Percentiles rank a stretch among this genome's conserved stretches.
Evolutionary conservation across 306 rosid species (phyloP).

Genomic region (Psophocarpus tetragonolobus): DNA sequence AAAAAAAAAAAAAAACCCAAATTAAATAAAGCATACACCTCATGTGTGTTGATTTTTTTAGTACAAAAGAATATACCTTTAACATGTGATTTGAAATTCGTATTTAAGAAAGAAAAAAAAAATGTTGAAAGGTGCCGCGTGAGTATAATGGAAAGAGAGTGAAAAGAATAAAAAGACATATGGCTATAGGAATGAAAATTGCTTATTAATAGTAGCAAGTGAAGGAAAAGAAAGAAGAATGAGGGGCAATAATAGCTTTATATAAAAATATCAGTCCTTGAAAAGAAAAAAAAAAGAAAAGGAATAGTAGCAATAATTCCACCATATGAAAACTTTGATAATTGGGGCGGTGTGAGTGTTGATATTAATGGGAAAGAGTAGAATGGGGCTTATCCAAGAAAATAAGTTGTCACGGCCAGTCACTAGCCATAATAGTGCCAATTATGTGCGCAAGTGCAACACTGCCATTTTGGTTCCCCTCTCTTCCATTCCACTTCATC

Average conservation of each 20-base stretch:
- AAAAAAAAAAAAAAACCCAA: neutral
- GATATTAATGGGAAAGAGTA: constrained; percentile 12
- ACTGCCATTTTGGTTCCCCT: constrained; percentile 35
- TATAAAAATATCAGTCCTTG: neutral
- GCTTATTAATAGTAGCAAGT: neutral
- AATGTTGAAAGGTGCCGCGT: neutral
- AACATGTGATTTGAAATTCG: neutral
- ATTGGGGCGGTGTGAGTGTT: neutral
- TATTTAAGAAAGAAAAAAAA: neutral
- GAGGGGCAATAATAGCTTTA: neutral
- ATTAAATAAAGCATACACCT: neutral
- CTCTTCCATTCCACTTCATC: constrained; percentile 31
- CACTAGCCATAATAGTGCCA: constrained; percentile 44
- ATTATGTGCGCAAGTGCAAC: constrained; percentile 37
- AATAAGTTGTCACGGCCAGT: constrained; percentile 24
- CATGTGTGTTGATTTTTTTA: neutral
- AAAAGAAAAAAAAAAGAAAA: neutral
- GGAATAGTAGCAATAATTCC: constrained; percentile 12
- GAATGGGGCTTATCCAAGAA: constrained; percentile 36
- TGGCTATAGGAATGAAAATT: neutral
- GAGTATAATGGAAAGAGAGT: neutral
- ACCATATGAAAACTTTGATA: neutral
- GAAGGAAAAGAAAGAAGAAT: neutral
- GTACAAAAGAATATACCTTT: neutral
- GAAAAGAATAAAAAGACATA: neutral